Base-by-base conservation (phyloP, 2,329 filamentous ascomycete species). In the Alternaria incomplexa region DNA sequence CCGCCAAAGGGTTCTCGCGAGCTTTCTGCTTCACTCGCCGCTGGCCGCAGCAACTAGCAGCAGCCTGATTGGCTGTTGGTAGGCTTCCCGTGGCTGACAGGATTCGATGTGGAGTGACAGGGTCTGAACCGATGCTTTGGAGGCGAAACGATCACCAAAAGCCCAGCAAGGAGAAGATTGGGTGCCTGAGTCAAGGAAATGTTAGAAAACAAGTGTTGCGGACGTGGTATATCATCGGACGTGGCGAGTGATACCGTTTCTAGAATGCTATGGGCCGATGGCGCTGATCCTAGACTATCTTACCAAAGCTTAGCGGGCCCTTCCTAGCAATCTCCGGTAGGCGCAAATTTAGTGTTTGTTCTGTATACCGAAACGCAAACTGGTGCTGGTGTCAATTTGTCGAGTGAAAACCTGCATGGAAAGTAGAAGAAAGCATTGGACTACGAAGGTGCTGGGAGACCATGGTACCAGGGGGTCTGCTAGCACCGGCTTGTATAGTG, bases 201-300 rank as follows among this genome's bases (percentile, higher is more conserved):
- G 56, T 64, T 61, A 53, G 65, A 62, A 62, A 66, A 65, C 56
- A 73, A 64, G 69, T 59, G 63, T 62, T 63, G 63, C 65, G 69
- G 61, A 67, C 62, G 64, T 61, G 67, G 66, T 62, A 70, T 69
- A 71, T 68, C 67, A 59, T 68, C 62, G 60, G 46, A 72, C 66
- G 77, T 79, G 77, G 77, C 76, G 74, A 79, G 74, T 77, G 68
- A 69, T 62, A 57, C 65, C 60, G 71, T 73, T 74, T 77, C 75
- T 78, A 77, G 76, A 76, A 69, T 74, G 59, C 63, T 56, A 73
- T 76, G 69, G 76, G 70, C 76, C 73, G 69, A 68, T 63, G 66
- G 68, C 69, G 76, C 72, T 76, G 71, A 75, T 72, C 70, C 68
- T 72, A 36, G 71, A 67, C 62, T 61, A 67, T 64, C 64, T 68